Conservation (phyloP, 179 eudicot species). For the Amaranthus tricolor region DNA sequence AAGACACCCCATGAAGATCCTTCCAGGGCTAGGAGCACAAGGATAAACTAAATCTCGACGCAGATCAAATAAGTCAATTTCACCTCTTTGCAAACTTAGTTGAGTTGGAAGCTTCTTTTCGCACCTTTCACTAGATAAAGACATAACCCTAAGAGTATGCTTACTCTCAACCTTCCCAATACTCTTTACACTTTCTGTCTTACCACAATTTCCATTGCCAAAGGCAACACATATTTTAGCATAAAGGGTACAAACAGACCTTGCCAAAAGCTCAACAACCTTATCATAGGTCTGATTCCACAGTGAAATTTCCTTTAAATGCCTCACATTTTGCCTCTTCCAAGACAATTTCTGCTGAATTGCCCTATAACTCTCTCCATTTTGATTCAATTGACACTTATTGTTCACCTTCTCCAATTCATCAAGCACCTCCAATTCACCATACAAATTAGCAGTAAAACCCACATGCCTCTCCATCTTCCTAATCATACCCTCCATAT, state of each 20-base stretch:
- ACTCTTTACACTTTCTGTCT: constrained; percentile 26
- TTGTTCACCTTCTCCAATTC: constrained; percentile 61
- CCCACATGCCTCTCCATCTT: constrained; percentile 78
- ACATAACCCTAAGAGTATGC: constrained; percentile 11
- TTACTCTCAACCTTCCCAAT: constrained; percentile 20
- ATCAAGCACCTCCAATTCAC: constrained; percentile 68
- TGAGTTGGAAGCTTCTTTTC: constrained; percentile 38
- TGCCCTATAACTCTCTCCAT: constrained; percentile 58
- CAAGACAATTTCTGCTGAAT: constrained; percentile 76
- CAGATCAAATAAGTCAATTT: constrained; percentile 38
- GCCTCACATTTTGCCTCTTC: constrained; percentile 81
- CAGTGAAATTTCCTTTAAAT: constrained; percentile 58
- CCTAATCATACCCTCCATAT: constrained; percentile 78
- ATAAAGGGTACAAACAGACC: constrained; percentile 74
- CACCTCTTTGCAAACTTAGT: constrained; percentile 34
- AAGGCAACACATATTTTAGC: constrained; percentile 55
- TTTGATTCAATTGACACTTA: constrained; percentile 59
- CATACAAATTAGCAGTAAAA: constrained; percentile 57
- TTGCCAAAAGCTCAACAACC: constrained; percentile 65
- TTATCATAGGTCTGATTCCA: constrained; percentile 88
- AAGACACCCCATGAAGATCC: constrained; percentile 84
- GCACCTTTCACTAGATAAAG: constrained; percentile 34
- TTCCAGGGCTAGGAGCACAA: constrained; percentile 85
- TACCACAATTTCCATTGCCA: constrained; percentile 36
- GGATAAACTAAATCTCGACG: constrained; percentile 55